Evolutionary conservation across 2,329 filamentous ascomycete species (phyloP).

Genomic region (Zymoseptoria crescenta): DNA sequence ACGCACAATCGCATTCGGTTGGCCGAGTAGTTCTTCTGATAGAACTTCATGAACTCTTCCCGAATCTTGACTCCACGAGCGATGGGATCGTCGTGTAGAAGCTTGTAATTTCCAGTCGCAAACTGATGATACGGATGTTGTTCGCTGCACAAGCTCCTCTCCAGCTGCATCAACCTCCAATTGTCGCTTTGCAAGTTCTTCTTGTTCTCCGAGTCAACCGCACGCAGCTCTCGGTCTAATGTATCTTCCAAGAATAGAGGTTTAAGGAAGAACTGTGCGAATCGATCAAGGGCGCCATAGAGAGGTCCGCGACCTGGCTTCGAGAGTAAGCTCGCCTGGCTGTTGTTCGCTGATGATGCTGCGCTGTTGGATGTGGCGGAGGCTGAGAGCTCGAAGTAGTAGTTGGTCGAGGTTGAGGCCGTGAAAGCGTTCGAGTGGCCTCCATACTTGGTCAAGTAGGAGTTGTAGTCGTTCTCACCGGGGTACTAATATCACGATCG

Average conservation of each 20-base stretch:
- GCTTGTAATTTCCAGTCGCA: constrained; percentile 80
- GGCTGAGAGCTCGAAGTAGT: constrained; percentile 91
- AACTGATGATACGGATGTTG: constrained; percentile 87
- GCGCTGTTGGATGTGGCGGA: constrained; percentile 55
- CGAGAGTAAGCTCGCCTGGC: constrained; percentile 29
- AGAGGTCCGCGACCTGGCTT: constrained; percentile 50
- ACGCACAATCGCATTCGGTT: constrained; percentile 91
- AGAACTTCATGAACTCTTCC: constrained; percentile 87
- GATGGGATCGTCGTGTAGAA: constrained; percentile 74
- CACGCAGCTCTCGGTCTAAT: constrained; percentile 75
- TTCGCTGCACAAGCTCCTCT: constrained; percentile 80
- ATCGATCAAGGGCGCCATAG: constrained; percentile 77
- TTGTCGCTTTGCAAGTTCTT: constrained; percentile 89
- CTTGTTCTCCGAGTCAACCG: constrained; percentile 94
- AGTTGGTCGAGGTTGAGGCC: constrained; percentile 87
- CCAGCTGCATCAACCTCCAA: constrained; percentile 81
- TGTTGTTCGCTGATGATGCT: constrained; percentile 29
- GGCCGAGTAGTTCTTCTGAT: constrained; percentile 81
- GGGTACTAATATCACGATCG: constrained; percentile 55
- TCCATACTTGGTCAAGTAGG: constrained; percentile 83
- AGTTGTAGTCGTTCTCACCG: constrained; percentile 88
- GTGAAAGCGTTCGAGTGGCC: constrained; percentile 95
- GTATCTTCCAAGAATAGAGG: constrained; percentile 80
- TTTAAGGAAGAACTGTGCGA: constrained; percentile 87
- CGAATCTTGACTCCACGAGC: constrained; percentile 74